Base-by-base conservation (phyloP, 2,329 filamentous ascomycete genomes). In the Truncatella angustata region DNA sequence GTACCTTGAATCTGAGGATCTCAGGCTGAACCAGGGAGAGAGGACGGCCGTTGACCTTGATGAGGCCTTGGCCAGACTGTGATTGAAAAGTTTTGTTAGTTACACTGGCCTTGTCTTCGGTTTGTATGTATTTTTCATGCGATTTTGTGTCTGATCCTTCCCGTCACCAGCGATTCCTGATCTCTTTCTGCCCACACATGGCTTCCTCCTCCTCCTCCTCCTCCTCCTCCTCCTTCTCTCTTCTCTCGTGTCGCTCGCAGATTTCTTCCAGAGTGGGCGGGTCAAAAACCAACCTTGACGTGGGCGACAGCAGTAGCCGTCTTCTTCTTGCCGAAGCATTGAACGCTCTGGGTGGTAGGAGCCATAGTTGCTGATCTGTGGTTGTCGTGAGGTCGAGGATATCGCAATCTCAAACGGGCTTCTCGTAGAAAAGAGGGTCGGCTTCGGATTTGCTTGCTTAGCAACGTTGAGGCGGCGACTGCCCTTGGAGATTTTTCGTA, bases 311-410 rank as follows among this genome's bases (percentile, higher is more conserved):
- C 87, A 62, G 87, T 90, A 69, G 91, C 91, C 73, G 86, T 91
- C 85, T 90, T 91, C 85, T 92, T 92, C 88, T 97, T 97, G 87
- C 92, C 92, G 89, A 97, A 97, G 89, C 91, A 96, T 86, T 96
- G 91, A 71, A 91, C 88, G 78, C 85, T 88, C 80, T 89, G 87
- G 68, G 82, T 80, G 70, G 86, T 80, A 70, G 86, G 80, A 77
- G 88, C 87, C 86, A 91, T 90, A 77, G 72, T 89, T 80, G 74
- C 72, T 71, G 50, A 42, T 55, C 53, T 58, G 56, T 60, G 53
- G 37, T 55, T 42, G 44, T 53, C 28, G 51, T 58, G 52, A 37
- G 54, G 54, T 23, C 36, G 49, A 21, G 26, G 32, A 44, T 56
- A 61, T 63, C 34, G 45, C 45, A 37, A 49, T 63, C 59, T 58